Evolutionary conservation across 768 basidiomycete species (phyloP).

Genomic region (Chalciporus piperatus): DNA sequence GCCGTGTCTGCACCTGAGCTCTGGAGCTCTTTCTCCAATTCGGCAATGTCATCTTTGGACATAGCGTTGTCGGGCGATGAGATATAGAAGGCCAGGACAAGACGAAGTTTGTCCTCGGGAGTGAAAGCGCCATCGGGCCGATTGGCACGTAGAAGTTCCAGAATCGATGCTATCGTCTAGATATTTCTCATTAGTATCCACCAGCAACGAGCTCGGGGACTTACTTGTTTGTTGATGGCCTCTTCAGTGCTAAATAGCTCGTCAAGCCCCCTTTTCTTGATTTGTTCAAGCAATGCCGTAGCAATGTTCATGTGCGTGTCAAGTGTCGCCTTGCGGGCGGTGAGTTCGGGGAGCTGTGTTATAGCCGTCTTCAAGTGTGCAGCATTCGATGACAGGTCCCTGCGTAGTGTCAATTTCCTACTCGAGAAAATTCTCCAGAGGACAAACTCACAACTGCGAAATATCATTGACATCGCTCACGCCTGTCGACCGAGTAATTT

Average conservation of each 20-base stretch:
- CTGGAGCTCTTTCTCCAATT: constrained; percentile 86
- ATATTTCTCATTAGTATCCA: neutral
- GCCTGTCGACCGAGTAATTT: constrained; percentile 94
- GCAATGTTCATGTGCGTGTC: constrained; percentile 99
- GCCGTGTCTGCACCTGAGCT: constrained; percentile 74
- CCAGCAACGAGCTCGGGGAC: constrained; percentile 1
- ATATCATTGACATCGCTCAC: constrained; percentile 96
- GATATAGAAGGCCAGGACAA: constrained; percentile 94
- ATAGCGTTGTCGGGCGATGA: constrained; percentile 78
- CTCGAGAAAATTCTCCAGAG: neutral
- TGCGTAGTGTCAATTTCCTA: constrained; percentile 23
- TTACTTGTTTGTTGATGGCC: constrained; percentile 79
- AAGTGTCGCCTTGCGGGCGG: constrained; percentile 92
- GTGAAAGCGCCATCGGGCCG: constrained; percentile 65
- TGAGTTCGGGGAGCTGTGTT: constrained; percentile 93
- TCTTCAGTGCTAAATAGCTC: constrained; percentile 98
- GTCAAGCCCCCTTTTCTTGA: constrained; percentile 92
- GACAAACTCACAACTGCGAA: constrained; percentile 72
- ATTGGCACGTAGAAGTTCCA: constrained; percentile 81
- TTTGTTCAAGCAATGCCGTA: constrained; percentile 89
- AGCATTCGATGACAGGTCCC: constrained; percentile 92
- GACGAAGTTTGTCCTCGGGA: constrained; percentile 83
- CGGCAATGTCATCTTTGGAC: constrained; percentile 83
- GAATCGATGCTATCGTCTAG: constrained; percentile 73
- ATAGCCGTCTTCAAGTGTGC: constrained; percentile 95